Percentiles rank a stretch among this genome's conserved stretches.
Evolutionary conservation across 2,329 filamentous ascomycete species (phyloP).

Genomic region (Nigrospora sphaerica): DNA sequence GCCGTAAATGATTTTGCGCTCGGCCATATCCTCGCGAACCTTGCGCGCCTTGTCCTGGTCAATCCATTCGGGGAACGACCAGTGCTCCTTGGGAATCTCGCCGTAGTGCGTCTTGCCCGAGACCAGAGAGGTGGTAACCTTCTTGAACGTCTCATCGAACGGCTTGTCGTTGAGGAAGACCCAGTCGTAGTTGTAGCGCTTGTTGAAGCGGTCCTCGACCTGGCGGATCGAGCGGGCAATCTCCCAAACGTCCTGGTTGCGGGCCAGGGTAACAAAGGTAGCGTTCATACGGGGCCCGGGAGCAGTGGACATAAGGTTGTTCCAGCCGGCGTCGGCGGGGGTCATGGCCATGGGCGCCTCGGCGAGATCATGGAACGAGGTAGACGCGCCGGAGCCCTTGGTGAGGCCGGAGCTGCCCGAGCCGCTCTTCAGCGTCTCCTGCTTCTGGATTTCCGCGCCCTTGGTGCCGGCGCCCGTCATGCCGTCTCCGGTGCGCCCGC

Average conservation of each 20-base stretch:
- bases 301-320: conserved; percentile 43
- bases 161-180: conserved; percentile 96
- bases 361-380: conserved; percentile 27
- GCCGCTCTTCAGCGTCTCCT: conserved; percentile 9
- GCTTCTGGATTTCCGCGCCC: conserved; percentile 7
- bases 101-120: conserved; percentile 91
- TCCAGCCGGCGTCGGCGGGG: conserved; percentile 45
- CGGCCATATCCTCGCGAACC: conserved; percentile 88
- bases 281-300: conserved; percentile 82
- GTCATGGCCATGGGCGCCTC: conserved; percentile 44
- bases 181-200: conserved; percentile 96
- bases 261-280: conserved; percentile 91
- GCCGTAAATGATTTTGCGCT: conserved; percentile 95
- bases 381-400: conserved; percentile 17
- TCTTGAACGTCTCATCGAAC: conserved; percentile 90
- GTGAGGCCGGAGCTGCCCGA: conserved; percentile 11
- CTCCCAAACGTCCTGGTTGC: conserved; percentile 93
- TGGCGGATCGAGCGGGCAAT: conserved; percentile 93
- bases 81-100: conserved; percentile 83
- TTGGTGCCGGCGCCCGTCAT: conserved; percentile 15
- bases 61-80: conserved; percentile 95
- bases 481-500: conserved; percentile 8
- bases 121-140: conserved; percentile 80
- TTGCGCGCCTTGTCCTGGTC: conserved; percentile 88
- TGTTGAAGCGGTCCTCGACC: conserved; percentile 97